These are phyloP conservation scores for Suillus ampliporus DNA, from an alignment of 768 basidiomycete species.

Conservation along the genomic window DNA sequence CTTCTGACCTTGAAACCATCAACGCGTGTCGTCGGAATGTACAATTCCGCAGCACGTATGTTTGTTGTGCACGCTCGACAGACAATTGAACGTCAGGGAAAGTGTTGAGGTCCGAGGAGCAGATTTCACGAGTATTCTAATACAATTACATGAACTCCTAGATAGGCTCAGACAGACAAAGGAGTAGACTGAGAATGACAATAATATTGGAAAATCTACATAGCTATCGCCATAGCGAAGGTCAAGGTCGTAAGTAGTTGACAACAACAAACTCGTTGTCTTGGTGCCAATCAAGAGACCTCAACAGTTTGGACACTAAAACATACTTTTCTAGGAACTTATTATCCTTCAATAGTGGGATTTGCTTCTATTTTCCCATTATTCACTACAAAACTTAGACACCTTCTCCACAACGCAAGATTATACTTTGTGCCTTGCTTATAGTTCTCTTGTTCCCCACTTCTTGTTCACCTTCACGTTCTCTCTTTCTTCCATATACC, in stretches of 20 bases:
- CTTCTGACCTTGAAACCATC: too few species aligned
- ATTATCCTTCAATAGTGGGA: neutral
- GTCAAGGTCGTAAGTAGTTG: slow-evolving; percentile 4
- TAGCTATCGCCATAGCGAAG: slow-evolving; percentile 1
- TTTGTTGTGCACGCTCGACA: too few species aligned
- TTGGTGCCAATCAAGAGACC: slow-evolving; percentile 3
- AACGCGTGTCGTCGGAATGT: too few species aligned
- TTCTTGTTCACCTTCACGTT: slow-evolving; percentile 1
- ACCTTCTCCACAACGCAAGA: neutral
- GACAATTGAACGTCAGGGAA: neutral
- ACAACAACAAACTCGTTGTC: slow-evolving; percentile 8
- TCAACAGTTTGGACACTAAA: neutral
- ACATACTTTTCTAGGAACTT: neutral
- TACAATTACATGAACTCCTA: too few species aligned
- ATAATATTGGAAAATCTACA: too few species aligned
- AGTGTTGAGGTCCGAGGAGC: too few species aligned
- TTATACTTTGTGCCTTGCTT: slow-evolving; percentile 5
- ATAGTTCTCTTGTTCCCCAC: slow-evolving; percentile 6
- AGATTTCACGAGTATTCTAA: too few species aligned
- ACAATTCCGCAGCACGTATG: too few species aligned
- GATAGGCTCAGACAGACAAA: neutral
- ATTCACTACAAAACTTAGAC: neutral
- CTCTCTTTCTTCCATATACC: neutral
- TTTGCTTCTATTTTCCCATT: neutral
- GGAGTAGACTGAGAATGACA: neutral